phyloP scores from a whole-genome alignment of 768 basidiomycete genomes.

The Porpolomopsis calyptriformis region DNA sequence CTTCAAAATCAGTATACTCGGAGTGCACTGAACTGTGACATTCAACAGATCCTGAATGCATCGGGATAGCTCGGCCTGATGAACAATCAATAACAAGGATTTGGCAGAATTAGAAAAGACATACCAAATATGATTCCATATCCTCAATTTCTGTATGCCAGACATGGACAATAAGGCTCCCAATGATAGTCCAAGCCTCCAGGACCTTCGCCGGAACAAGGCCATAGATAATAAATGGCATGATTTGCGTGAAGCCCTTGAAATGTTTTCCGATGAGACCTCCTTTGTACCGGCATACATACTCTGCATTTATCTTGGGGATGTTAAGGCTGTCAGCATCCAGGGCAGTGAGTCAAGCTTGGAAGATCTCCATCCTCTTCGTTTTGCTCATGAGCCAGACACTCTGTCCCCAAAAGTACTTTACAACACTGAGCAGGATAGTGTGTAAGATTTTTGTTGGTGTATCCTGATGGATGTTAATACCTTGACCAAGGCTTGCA shows the following conservation, averaged over 20 bases:
- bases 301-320: conserved; percentile 18
- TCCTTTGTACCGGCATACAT: conserved; percentile 22
- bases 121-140: conserved; percentile 16
- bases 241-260: conserved; percentile 20
- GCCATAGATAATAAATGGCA: conserved; percentile 17
- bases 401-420: conserved; percentile 22
- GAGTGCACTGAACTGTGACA: conserved; percentile 12
- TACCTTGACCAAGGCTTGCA: conserved; percentile 8
- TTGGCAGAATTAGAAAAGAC: background rate
- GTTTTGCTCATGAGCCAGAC: conserved; percentile 18
- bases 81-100: background rate
- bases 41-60: conserved; percentile 17
- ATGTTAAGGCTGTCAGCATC: conserved; percentile 16
- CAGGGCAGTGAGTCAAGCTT: conserved; percentile 17
- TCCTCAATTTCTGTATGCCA: conserved; percentile 22
- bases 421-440: conserved; percentile 23
- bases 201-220: conserved; percentile 14
- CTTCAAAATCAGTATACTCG: conserved; percentile 18
- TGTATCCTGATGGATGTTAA: conserved; percentile 23
- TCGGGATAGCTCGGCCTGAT: conserved; percentile 10
- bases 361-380: conserved; percentile 14
- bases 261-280: conserved; percentile 22
- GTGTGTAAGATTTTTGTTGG: conserved; percentile 26
- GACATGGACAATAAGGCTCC: conserved; percentile 14
- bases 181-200: conserved; percentile 17